A percentile compares a stretch with the other conserved stretches of the same genome.
Evolutionary conservation across 1,284 basidiomycete genomes (phyloP).

Genomic region (Chalciporus sp.): DNA sequence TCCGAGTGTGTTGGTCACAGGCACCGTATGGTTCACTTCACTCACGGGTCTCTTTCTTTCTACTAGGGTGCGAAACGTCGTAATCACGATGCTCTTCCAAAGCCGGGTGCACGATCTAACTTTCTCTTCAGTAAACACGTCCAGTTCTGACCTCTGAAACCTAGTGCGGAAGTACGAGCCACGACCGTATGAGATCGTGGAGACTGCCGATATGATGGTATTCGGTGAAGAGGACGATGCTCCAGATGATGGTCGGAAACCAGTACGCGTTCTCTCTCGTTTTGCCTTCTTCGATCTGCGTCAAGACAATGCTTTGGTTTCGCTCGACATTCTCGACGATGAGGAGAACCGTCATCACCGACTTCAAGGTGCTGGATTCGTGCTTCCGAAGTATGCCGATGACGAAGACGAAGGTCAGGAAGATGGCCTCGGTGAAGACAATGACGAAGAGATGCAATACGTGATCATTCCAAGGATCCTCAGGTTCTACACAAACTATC

Average conservation of each 20-base stretch:
- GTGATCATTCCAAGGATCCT: conserved; percentile 40
- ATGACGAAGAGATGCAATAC: conserved; percentile 29
- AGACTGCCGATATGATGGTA: conserved; percentile 33
- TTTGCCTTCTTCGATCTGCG: conserved; percentile 44
- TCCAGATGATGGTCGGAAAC: conserved; percentile 31
- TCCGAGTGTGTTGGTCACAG: conserved; percentile 16
- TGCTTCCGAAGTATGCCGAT: conserved; percentile 35
- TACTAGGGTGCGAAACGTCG: conserved; percentile 29
- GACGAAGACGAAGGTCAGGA: conserved; percentile 50
- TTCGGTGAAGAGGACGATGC: conserved; percentile 36
- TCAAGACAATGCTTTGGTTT: conserved; percentile 28
- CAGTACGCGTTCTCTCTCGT: conserved; percentile 39
- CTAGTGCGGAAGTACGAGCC: conserved; percentile 29
- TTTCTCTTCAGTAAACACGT: background rate
- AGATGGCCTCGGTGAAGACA: conserved; percentile 35
- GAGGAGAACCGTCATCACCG: conserved; percentile 13
- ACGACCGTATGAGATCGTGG: conserved; percentile 33
- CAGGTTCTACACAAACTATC: conserved; percentile 40
- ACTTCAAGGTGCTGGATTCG: conserved; percentile 41
- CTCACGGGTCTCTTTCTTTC: background rate
- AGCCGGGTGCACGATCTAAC: conserved; percentile 16
- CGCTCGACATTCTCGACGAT: conserved; percentile 33
- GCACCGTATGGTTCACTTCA: background rate
- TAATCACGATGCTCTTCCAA: conserved; percentile 26
- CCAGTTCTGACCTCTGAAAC: conserved; percentile 2